Evolutionary conservation across 345 rosid genomes (phyloP).

Genomic region (Nasturtium officinale): DNA sequence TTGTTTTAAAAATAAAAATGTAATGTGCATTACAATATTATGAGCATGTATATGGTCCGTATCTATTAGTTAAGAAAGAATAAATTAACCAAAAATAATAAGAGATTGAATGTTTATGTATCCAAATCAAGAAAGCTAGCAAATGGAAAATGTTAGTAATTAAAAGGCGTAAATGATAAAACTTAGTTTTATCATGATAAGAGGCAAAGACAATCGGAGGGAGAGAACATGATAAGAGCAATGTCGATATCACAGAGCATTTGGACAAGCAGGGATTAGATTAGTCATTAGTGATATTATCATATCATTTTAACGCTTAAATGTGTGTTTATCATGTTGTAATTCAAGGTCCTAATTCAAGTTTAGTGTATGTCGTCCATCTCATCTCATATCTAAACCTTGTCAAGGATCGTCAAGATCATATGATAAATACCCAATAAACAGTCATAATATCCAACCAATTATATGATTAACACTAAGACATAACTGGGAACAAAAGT

Average conservation of each 20-base stretch:
- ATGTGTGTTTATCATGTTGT: neutral
- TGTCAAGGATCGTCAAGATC: neutral
- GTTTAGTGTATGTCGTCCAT: neutral
- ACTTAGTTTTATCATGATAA: constrained; percentile 75
- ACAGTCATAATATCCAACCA: neutral
- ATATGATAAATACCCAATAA: neutral
- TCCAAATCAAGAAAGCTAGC: neutral
- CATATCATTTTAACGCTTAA: neutral
- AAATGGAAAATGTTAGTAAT: neutral
- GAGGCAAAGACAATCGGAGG: constrained; percentile 66
- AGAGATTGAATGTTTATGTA: neutral
- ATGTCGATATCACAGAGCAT: constrained; percentile 81
- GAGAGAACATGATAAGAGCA: constrained; percentile 84
- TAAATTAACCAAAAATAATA: neutral
- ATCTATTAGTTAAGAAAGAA: neutral
- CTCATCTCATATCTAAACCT: neutral
- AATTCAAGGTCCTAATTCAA: neutral
- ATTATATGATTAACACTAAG: neutral
- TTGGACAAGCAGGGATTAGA: neutral
- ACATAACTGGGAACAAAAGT: neutral
- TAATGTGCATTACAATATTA: no score
- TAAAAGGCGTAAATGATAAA: neutral
- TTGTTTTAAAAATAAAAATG: no score
- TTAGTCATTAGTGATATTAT: neutral
- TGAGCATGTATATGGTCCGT: neutral